Base-by-base conservation (phyloP, 768 basidiomycete species). In the Galerina sulciceps region DNA sequence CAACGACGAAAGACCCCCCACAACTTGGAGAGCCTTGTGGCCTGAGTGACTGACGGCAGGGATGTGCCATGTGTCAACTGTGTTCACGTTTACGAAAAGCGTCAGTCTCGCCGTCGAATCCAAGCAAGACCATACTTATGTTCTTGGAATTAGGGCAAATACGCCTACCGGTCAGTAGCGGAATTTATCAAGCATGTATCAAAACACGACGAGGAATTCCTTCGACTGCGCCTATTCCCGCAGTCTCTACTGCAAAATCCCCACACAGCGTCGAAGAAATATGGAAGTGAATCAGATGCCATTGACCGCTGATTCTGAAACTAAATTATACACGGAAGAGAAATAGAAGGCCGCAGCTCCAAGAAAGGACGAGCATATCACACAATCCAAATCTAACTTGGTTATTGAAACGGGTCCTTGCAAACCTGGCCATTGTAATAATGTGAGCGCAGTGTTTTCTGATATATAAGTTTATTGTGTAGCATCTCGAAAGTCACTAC, bases 41-140 rank as follows among this genome's bases (percentile, higher is more conserved):
- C 13, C 35, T 48, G 26, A 58, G 36, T 14, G 10, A 13, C 37
- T 44, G 11, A 38, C n/a, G 31, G 4, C 31, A 88, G 87, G 85
- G 20, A 88, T 87, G 79, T 88, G 87, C 54, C 89, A 91, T 73
- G 90, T 90, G 37, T 72, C 89, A 57, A 89, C 89, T 1, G 81
- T 91, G 6, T 89, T 91, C 70, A 87, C 79, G 26, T 90, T 89
- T 69, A 85, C 83, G 1, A 73, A 81, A 18, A 81, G 80, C 60
- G 86, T 85, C 60, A 37, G 84, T 70, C 31, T 37, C 34, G 31
- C 36, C 18, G 20, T 35, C 37, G 6, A 6, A 36, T 13, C 20
- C 23, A 31, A 31, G 26, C 3, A 5, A 23, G 31, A 26, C 23
- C n/a, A 11, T 44, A 23, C 11, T 38, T 17, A 10, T 34, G n/a